Conservation (phyloP, 805 yeast genomes). For the Schwanniomyces sp. region DNA sequence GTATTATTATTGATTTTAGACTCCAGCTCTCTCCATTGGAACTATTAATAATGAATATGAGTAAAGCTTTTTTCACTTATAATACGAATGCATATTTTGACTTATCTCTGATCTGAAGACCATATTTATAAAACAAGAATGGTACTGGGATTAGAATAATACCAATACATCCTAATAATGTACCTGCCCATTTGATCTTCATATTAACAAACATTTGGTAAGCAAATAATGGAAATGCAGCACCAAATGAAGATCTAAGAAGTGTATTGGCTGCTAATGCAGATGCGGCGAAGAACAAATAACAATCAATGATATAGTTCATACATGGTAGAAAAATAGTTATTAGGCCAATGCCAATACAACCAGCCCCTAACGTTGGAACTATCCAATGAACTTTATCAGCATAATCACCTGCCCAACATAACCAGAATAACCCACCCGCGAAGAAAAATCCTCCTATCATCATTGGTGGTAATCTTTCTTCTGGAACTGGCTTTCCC, state of each 20-base stretch:
- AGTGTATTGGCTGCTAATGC: constrained; percentile 59
- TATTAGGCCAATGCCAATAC: constrained; percentile 39
- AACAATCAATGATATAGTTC: constrained; percentile 55
- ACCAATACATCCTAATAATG: constrained; percentile 49
- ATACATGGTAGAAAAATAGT: constrained; percentile 52
- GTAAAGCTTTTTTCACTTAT: no score
- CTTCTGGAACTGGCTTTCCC: constrained; percentile 63
- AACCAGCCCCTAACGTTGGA: constrained; percentile 38
- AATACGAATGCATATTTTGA: constrained; percentile 3
- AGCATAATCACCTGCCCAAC: constrained; percentile 78
- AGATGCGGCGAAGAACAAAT: constrained; percentile 51
- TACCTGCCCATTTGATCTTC: constrained; percentile 50
- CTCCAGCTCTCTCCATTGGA: no score
- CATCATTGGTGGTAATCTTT: constrained; percentile 75
- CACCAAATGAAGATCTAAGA: constrained; percentile 51
- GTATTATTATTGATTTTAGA: no score
- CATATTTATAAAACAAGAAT: constrained; percentile 45
- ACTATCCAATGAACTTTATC: constrained; percentile 68
- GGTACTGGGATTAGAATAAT: constrained; percentile 53
- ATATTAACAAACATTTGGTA: constrained; percentile 43
- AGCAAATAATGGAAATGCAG: constrained; percentile 54
- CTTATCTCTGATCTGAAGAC: constrained; percentile 27
- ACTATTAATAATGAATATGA: no score
- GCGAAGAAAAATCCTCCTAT: constrained; percentile 67
- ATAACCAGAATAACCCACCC: constrained; percentile 73